A percentile compares a stretch with the other conserved stretches of the same genome.
Conservation (phyloP, 148 eudicot genomes). For the Rhododendron vialii region DNA sequence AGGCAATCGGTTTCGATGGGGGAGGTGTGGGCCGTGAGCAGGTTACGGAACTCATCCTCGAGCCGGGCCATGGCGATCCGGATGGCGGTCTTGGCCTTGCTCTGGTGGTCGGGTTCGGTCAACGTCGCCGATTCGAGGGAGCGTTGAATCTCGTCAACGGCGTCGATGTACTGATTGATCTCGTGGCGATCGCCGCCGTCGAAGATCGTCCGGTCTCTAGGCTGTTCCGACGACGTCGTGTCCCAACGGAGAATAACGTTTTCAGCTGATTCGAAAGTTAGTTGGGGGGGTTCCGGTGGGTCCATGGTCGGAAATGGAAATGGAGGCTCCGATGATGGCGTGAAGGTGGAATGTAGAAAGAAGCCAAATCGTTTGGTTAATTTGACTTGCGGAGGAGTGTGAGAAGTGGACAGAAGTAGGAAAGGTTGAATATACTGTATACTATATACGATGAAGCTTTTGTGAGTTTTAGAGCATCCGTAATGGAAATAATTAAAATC, state of each 20-base stretch:
- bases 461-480: too few relatives aligned
- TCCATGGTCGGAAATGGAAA: slow-evolving; percentile 13
- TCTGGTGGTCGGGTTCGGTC: background rate
- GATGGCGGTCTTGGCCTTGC: background rate
- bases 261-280: slow-evolving; percentile 39
- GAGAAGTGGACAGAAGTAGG: background rate
- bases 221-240: slow-evolving; percentile 56
- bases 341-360: background rate
- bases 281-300: slow-evolving; percentile 16
- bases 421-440: too few relatives aligned
- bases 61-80: background rate
- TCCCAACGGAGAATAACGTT: slow-evolving; percentile 83
- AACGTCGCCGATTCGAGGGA: background rate
- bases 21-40: background rate
- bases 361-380: background rate
- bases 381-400: background rate
- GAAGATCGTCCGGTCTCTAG: slow-evolving; percentile 29
- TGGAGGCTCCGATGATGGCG: background rate
- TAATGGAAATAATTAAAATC: too few relatives aligned
- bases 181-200: background rate
- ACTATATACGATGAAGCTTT: too few relatives aligned
- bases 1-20: background rate
- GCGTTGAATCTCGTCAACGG: slow-evolving; percentile 1
- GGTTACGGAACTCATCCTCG: background rate
- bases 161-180: background rate